phyloP scores from a whole-genome alignment of 148 eudicot species.

The Gaultheria prostrata region DNA sequence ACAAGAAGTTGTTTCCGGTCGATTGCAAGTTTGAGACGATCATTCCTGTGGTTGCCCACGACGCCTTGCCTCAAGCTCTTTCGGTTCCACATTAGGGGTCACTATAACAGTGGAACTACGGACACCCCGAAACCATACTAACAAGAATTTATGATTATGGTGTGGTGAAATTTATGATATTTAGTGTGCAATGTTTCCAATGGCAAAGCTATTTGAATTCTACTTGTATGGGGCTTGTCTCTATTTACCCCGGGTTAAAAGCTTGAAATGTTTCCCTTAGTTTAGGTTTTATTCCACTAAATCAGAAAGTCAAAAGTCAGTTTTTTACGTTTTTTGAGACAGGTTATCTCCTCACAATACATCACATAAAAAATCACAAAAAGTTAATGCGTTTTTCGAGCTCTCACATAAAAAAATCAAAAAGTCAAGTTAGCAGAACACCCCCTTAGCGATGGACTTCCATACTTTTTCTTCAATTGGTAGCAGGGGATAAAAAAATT shows the following conservation, averaged over 20 bases:
- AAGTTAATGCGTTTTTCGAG: too few species aligned
- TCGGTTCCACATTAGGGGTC: constrained; percentile 32
- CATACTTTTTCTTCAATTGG: too few species aligned
- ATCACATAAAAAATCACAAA: too few species aligned
- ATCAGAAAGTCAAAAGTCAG: too few species aligned
- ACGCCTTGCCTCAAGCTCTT: constrained; percentile 44
- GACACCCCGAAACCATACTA: background rate
- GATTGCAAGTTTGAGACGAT: constrained; percentile 56
- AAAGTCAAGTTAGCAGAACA: too few species aligned
- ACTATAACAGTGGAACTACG: background rate
- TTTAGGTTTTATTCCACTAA: too few species aligned
- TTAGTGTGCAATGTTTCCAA: background rate
- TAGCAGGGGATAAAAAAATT: too few species aligned
- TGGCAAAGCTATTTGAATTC: too few species aligned
- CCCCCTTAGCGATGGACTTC: too few species aligned
- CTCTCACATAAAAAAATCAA: too few species aligned
- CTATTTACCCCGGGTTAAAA: background rate
- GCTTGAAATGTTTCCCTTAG: background rate
- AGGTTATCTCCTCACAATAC: too few species aligned
- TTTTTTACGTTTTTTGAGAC: too few species aligned
- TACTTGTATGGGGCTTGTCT: background rate
- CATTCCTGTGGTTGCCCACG: constrained; percentile 28
- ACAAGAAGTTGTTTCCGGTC: constrained; percentile 21
- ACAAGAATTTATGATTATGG: background rate
- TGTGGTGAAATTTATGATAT: background rate